These are phyloP conservation scores for Sporisorium exsertum DNA, from an alignment of 1,284 basidiomycete species.

Conservation along the genomic window DNA sequence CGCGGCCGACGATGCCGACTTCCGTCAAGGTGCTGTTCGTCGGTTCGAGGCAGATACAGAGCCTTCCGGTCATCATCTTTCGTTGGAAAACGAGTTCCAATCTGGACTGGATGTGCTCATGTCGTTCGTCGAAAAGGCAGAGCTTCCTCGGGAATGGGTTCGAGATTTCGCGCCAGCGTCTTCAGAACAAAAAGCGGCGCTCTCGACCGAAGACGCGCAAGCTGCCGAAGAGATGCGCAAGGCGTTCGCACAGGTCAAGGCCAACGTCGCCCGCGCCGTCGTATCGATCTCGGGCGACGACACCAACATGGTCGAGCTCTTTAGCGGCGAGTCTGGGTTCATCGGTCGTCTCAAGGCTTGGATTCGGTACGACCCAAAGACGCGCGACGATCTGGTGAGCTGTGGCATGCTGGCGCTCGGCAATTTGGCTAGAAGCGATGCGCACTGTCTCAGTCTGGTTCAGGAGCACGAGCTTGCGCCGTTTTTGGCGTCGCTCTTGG, in stretches of 20 bases:
- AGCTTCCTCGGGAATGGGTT: conserved; percentile 42
- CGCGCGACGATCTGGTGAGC: conserved; percentile 81
- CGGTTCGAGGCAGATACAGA: not conserved
- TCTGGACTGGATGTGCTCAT: conserved; percentile 46
- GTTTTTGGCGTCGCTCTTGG: conserved; percentile 47
- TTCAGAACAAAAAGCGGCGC: not conserved
- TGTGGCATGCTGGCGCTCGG: conserved; percentile 85
- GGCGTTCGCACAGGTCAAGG: conserved; percentile 83
- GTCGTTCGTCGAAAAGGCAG: conserved; percentile 52
- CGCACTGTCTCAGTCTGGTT: conserved; percentile 57
- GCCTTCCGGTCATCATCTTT: not conserved
- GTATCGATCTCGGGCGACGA: conserved; percentile 87
- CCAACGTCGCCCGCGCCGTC: conserved; percentile 82
- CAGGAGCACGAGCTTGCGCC: conserved; percentile 51
- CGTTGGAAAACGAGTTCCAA: conserved; percentile 9
- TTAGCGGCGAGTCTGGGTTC: conserved; percentile 70
- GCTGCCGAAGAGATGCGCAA: conserved; percentile 74
- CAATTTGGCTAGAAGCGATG: conserved; percentile 76
- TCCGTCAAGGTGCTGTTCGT: conserved; percentile 27
- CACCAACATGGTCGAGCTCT: conserved; percentile 80
- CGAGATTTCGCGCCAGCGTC: conserved; percentile 6
- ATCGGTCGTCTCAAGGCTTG: conserved; percentile 81
- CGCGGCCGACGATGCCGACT: conserved; percentile 34
- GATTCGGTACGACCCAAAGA: conserved; percentile 72
- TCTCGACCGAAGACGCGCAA: conserved; percentile 28